These are phyloP conservation scores for Tulasnella sp. DNA, from an alignment of 768 basidiomycete genomes.

Conservation along the genomic window DNA sequence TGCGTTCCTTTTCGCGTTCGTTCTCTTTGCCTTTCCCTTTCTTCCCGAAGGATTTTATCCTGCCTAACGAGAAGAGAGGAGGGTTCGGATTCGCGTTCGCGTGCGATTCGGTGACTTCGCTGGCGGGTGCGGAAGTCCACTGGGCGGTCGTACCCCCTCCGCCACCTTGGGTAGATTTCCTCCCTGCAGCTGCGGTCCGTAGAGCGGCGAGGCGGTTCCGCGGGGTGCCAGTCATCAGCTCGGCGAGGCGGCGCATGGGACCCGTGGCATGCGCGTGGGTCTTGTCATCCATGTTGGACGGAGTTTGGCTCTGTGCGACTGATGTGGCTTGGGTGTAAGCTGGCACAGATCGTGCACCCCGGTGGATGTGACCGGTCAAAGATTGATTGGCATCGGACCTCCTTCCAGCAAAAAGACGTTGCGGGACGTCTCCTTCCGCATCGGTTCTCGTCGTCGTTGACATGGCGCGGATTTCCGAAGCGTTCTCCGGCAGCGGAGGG, in stretches of 20 bases:
- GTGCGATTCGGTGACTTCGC: background rate
- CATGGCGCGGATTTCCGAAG: background rate
- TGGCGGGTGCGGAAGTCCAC: background rate
- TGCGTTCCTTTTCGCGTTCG: background rate
- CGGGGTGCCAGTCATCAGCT: background rate
- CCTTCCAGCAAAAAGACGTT: background rate
- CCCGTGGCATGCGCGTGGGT: background rate
- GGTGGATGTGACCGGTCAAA: background rate
- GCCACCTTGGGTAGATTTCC: background rate
- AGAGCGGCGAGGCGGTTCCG: background rate
- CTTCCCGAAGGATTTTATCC: background rate
- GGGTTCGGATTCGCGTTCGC: background rate
- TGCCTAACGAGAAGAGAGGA: background rate
- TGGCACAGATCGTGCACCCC: background rate
- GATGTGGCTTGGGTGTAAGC: background rate
- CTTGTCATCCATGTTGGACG: background rate
- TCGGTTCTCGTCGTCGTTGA: background rate
- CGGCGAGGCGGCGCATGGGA: background rate
- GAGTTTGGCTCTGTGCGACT: background rate
- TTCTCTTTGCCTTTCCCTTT: background rate
- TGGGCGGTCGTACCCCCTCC: background rate
- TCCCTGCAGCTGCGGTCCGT: background rate
- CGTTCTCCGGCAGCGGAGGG: background rate
- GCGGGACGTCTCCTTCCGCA: background rate
- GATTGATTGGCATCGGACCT: background rate